phyloP scores from a whole-genome alignment of 495 filamentous ascomycete species.

The Neurospora sp. region DNA sequence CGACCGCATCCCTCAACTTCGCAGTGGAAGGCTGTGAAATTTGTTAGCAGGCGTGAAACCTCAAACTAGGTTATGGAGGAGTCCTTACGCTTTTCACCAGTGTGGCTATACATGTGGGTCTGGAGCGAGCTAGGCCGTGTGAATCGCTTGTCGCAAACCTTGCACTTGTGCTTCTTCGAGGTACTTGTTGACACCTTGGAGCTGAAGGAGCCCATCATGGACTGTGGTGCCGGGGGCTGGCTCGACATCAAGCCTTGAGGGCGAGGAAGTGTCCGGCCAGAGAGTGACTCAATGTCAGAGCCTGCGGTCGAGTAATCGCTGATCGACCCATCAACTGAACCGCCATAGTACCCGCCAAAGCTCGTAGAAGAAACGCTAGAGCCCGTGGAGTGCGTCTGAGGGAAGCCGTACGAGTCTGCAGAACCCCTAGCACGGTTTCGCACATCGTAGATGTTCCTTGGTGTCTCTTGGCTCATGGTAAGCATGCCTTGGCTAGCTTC shows the following conservation, averaged over 20 bases:
- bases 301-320: slow-evolving; percentile 93
- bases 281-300: slow-evolving; percentile 68
- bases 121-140: slow-evolving; percentile 92
- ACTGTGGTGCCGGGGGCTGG: slow-evolving; percentile 75
- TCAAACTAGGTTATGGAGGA: not conserved
- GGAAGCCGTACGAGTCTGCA: slow-evolving; percentile 89
- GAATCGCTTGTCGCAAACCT: slow-evolving; percentile 98
- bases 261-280: slow-evolving; percentile 72
- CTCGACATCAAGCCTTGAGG: slow-evolving; percentile 60
- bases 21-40: slow-evolving; percentile 68
- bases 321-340: slow-evolving; percentile 79
- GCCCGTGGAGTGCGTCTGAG: slow-evolving; percentile 78
- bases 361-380: slow-evolving; percentile 85
- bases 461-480: slow-evolving; percentile 84
- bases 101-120: slow-evolving; percentile 99
- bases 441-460: slow-evolving; percentile 76
- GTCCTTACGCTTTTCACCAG: slow-evolving; percentile 93
- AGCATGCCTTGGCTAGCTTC: slow-evolving; percentile 82
- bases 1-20: slow-evolving; percentile 92
- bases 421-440: slow-evolving; percentile 50
- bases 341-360: slow-evolving; percentile 68
- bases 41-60: slow-evolving; percentile 24
- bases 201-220: slow-evolving; percentile 98
- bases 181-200: slow-evolving; percentile 93
- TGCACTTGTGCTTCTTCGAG: slow-evolving; percentile 99